Evolutionary conservation across 23 red algal genomes (phyloP), one percentile per base, ranked within the genome.

Genomic region (Gracilaria vermiculophylla): DNA sequence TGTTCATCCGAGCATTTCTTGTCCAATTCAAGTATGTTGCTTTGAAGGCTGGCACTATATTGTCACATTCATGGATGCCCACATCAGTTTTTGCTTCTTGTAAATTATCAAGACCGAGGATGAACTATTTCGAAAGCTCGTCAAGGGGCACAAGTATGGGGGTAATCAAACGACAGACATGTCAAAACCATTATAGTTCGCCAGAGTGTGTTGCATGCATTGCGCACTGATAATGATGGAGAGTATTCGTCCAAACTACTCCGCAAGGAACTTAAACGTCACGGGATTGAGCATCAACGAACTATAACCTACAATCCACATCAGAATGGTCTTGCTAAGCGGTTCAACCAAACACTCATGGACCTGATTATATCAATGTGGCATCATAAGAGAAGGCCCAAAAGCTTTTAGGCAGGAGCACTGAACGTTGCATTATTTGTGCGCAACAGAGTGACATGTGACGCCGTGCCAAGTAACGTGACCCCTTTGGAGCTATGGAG

Each of bases 331-430:
- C 24, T 78, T 12, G 43, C 66, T 11, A 62, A 88, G 41, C 16
- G 83, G 19, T 56, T 53, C 19, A 88, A 75, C 50, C 83, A 62
- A 29, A 75, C 65, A 62, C 83, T 88, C 24, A 10, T 74, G 51
- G 69, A 77, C 58, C 5, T 82, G 55, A 20, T 5, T 19, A 25
- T 53, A 9, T 62, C 78, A 65, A 64, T 82, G 58, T 23, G 61
- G 58, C 53, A 61, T 47, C 54, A 65, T 16, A 62, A 66, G 57
- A 82, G 66, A 20, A 1, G 45, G 42, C 2, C 53, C 3, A 82
- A 65, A 45, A 0, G 3, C 21, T 82, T 82, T 48, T 65, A 55
- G 2, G n/a, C 53, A 16, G 78, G 3, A 24, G 6, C 54, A 65
- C 12, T 64, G 0, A 64, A 64, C 0, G 37, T 66, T 65, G 25